Evolutionary conservation across 1,284 basidiomycete genomes (phyloP).

Genomic region (Tremellales sp.): DNA sequence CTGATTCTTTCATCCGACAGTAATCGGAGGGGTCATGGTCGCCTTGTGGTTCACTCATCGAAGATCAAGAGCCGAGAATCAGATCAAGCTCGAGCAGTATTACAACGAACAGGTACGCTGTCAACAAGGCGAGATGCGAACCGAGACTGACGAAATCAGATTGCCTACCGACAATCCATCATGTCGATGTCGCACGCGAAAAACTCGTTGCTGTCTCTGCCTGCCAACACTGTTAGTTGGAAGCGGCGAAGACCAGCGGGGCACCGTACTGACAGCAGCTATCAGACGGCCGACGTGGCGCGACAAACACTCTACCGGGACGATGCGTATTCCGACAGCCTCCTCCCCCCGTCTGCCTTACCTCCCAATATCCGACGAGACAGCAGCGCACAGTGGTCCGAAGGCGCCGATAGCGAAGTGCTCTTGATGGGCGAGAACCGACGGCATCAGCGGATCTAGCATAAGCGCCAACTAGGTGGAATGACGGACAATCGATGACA

Average conservation of each 20-base stretch:
- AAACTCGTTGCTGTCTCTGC: slow-evolving; percentile 41
- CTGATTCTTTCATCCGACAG: slow-evolving; percentile 46
- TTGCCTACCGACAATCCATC: slow-evolving; percentile 50
- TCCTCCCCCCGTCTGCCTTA: slow-evolving; percentile 15
- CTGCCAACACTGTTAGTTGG: slow-evolving; percentile 29
- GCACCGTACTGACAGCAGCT: too few relatives aligned
- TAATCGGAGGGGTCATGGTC: slow-evolving; percentile 65
- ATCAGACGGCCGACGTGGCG: slow-evolving; percentile 22
- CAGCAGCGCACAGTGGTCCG: slow-evolving; percentile 21
- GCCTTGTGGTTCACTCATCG: slow-evolving; percentile 67
- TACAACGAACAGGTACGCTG: slow-evolving; percentile 75
- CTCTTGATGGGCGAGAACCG: slow-evolving; percentile 15
- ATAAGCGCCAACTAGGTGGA: neutral
- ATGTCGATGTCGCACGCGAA: slow-evolving; percentile 48
- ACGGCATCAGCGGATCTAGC: neutral
- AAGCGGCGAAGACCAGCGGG: slow-evolving; percentile 1
- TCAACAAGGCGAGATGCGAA: too few relatives aligned
- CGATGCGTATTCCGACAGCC: slow-evolving; percentile 20
- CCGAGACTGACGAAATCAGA: slow-evolving; percentile 27
- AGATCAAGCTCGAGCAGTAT: slow-evolving; percentile 75
- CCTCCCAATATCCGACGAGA: slow-evolving; percentile 40
- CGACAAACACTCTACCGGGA: slow-evolving; percentile 24
- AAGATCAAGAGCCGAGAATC: slow-evolving; percentile 65
- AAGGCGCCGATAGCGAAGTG: slow-evolving; percentile 25
- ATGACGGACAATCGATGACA: neutral